Percentiles rank a stretch among this genome's conserved stretches.
Conservation (phyloP, 1,139 yeast species). For the Blastobotrys indianensis region DNA sequence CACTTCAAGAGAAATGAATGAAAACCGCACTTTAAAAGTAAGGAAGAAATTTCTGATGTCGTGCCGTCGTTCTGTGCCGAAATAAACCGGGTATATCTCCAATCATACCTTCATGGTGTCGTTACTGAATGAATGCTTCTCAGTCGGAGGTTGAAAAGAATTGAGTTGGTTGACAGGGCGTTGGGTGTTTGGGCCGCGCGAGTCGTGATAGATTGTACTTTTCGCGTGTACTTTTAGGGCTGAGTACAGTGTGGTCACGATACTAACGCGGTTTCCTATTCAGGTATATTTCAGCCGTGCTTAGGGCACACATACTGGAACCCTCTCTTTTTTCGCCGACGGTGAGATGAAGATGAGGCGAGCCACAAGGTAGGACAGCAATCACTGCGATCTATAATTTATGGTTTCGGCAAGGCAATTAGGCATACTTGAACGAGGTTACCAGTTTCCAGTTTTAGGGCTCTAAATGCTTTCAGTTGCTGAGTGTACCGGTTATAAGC, state of each 20-base stretch:
- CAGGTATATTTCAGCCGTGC: not conserved
- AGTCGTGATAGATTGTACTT: not conserved
- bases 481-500: no score
- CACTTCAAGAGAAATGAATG: not conserved
- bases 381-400: no score
- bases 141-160: not conserved
- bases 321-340: no score
- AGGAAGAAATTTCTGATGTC: not conserved
- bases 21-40: not conserved
- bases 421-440: no score
- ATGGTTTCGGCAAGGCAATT: no score
- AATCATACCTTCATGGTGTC: slow-evolving; percentile 4
- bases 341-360: no score
- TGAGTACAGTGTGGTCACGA: not conserved
- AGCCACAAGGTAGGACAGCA: no score
- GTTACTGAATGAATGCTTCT: slow-evolving; percentile 2
- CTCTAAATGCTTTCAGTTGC: no score
- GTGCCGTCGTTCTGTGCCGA: not conserved
- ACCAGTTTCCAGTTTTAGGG: no score
- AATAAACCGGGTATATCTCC: not conserved
- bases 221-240: not conserved
- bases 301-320: no score
- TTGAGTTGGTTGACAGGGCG: not conserved
- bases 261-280: not conserved
- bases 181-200: slow-evolving; percentile 1